Evolutionary conservation across 208 protist genomes (phyloP).

Genomic region (Trypanosoma scelopori): DNA sequence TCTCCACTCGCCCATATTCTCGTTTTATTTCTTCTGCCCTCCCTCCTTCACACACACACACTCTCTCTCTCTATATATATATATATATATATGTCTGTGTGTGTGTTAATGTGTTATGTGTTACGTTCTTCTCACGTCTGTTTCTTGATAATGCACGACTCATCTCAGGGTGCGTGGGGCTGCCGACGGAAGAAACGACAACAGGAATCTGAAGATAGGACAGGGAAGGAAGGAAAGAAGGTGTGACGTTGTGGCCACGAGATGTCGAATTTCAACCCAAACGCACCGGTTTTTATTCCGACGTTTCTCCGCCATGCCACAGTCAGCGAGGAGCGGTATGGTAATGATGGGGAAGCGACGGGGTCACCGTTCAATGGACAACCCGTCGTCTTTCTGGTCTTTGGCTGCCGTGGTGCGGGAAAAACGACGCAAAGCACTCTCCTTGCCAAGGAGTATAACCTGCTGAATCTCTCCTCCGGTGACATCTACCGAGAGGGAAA

Average conservation of each 20-base stretch:
- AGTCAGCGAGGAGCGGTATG: not conserved
- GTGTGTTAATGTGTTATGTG: too few relatives aligned
- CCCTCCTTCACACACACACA: too few relatives aligned
- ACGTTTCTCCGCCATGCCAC: slow-evolving; percentile 29
- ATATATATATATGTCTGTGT: too few relatives aligned
- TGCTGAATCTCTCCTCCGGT: slow-evolving; percentile 75
- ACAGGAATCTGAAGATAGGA: not conserved
- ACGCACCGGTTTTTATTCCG: slow-evolving; percentile 64
- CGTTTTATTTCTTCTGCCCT: too few relatives aligned
- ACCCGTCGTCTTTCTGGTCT: slow-evolving; percentile 75
- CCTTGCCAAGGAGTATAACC: slow-evolving; percentile 64
- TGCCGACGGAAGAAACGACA: not conserved
- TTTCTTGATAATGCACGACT: too few relatives aligned
- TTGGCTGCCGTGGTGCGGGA: slow-evolving; percentile 77
- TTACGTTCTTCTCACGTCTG: too few relatives aligned
- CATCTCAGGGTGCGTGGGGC: too few relatives aligned
- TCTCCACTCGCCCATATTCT: too few relatives aligned
- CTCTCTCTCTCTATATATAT: too few relatives aligned
- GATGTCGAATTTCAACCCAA: slow-evolving; percentile 51
- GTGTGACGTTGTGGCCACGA: too few relatives aligned
- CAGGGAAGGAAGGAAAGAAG: not conserved
- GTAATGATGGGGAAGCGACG: not conserved
- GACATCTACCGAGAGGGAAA: slow-evolving; percentile 66
- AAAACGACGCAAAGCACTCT: slow-evolving; percentile 71
- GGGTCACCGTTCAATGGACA: not conserved